Base-by-base conservation (phyloP, 83 land plant genomes). In the Diphasiastrum complanatum region DNA sequence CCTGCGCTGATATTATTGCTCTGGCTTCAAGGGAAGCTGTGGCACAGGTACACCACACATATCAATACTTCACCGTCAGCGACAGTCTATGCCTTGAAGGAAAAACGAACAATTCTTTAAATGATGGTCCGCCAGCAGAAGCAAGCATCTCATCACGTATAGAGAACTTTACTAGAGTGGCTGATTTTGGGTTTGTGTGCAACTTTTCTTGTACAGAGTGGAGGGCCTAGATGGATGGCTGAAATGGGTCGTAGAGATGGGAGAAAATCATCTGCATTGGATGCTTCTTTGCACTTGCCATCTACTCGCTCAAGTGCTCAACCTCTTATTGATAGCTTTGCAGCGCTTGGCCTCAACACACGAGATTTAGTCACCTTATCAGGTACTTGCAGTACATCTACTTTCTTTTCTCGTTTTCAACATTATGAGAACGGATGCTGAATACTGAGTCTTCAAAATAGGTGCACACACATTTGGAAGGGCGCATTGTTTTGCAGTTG, bases 201-300 rank as follows among this genome's bases (percentile, higher is more conserved):
- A 64, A 6, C 1, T 8, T 4, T 19, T 16, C 4, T 14, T 4
- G 35, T 37, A 20, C 53, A 72, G 75, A 36, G 41, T 26, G 72
- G 75, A 23, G 75, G 75, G 19, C 72, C 75, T 20, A 49, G 50
- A 0, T 72, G 75, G 75, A 28, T 14, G 32, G 75, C 67, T 28
- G 75, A 72, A 59, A 27, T 66, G n/a, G 75, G 75, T 16, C 52
- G 75, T 29, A 45, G 63, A 55, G 75, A 72, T 50, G 75, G 75
- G 32, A 1, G 49, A 10, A 59, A 1, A 10, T 72, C 72, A 5
- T 24, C 35, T 4, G 64, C 45, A 4, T 0, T 32, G 12, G 70
- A 65, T 5, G 75, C 75, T 28, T 0, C 56, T 23, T 16, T 1
- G 5, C 49, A 67, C 47, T 38, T 72, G 33, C 75, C 75, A 20